These are phyloP conservation scores for Eleusine coracana DNA, from an alignment of 176 grass and related monocot species.

Conservation along the genomic window DNA sequence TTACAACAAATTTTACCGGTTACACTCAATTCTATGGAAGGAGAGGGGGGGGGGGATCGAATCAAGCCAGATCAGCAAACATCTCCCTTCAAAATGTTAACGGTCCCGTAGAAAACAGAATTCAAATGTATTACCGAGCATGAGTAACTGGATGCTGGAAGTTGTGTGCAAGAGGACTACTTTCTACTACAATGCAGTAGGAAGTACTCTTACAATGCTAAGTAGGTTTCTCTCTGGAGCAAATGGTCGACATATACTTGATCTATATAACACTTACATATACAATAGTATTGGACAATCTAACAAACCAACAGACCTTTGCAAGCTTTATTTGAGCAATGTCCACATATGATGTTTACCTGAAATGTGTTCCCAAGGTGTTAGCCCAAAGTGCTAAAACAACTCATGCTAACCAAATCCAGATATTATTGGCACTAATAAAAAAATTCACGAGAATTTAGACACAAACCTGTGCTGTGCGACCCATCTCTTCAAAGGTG, in stretches of 20 bases:
- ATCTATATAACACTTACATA: neutral
- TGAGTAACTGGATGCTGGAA: neutral
- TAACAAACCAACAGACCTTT: constrained; percentile 55
- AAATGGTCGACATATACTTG: neutral
- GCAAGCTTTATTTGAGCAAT: constrained; percentile 70
- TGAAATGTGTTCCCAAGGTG: constrained; percentile 44
- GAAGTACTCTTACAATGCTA: neutral
- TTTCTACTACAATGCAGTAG: neutral
- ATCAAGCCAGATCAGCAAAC: neutral
- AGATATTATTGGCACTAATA: constrained; percentile 1
- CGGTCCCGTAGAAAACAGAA: neutral
- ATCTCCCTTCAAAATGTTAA: neutral
- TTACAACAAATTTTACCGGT: neutral
- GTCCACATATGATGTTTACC: constrained; percentile 90
- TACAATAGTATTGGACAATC: neutral
- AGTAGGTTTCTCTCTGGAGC: neutral
- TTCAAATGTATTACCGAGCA: neutral
- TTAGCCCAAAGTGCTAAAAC: neutral
- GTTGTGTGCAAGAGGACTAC: neutral
- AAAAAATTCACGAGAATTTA: constrained; percentile 23
- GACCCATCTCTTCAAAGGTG: constrained; percentile 80
- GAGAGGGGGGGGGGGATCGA: neutral
- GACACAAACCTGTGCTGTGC: constrained; percentile 77
- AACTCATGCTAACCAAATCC: neutral
- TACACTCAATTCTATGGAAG: neutral